These are phyloP conservation scores for Pseudoscleropodium purum DNA, from an alignment of 225 moss, liverwort and hornwort species.

Conservation along the genomic window DNA sequence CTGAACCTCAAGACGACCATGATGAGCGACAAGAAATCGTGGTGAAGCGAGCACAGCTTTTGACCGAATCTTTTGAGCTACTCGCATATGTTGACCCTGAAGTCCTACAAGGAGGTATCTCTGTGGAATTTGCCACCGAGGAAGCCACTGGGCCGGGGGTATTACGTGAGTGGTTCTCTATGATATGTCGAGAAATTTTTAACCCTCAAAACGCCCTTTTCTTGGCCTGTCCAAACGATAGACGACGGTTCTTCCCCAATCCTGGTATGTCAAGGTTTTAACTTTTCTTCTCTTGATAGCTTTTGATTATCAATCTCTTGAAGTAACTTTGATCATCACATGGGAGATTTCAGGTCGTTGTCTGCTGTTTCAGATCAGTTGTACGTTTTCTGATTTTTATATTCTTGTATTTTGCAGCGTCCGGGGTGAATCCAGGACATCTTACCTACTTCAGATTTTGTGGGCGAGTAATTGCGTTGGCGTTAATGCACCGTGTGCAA, in stretches of 20 bases:
- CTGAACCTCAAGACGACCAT: conserved; percentile 98
- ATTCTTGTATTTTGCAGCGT: conserved; percentile 54
- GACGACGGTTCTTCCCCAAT: conserved; percentile 87
- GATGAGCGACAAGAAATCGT: conserved; percentile 90
- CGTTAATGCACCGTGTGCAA: conserved; percentile 96
- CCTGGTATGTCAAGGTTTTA: conserved; percentile 44
- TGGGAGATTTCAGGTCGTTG: not conserved
- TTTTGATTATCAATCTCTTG: not conserved
- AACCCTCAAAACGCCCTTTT: conserved; percentile 97
- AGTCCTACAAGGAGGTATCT: conserved; percentile 82
- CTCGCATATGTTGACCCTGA: conserved; percentile 91
- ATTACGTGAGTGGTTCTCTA: conserved; percentile 98
- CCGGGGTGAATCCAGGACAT: conserved; percentile 96
- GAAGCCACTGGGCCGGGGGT: conserved; percentile 98
- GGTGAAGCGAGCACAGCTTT: conserved; percentile 79
- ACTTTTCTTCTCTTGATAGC: not conserved
- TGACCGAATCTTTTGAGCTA: conserved; percentile 83
- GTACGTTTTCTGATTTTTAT: not conserved
- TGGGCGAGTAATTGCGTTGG: conserved; percentile 90
- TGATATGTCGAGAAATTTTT: conserved; percentile 95
- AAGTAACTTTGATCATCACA: not conserved
- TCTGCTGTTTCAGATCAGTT: not conserved
- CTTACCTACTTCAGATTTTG: conserved; percentile 92
- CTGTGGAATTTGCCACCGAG: conserved; percentile 90
- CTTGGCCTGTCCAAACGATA: conserved; percentile 85